Evolutionary conservation across 768 basidiomycete species (phyloP).

Genomic region (Naganishia antarctica): DNA sequence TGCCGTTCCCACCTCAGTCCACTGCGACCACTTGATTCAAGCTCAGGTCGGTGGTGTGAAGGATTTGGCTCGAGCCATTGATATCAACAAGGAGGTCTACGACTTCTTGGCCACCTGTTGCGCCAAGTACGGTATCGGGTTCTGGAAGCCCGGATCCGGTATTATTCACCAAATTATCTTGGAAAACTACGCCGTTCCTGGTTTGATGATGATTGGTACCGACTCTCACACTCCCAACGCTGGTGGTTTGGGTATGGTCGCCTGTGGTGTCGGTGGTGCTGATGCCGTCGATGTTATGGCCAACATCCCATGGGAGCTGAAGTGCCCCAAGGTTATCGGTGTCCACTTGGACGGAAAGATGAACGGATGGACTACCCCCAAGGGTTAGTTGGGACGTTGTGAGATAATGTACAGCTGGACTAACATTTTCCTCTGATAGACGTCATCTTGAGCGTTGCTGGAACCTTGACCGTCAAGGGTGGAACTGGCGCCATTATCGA

Average conservation of each 20-base stretch:
- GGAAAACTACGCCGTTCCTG: constrained; percentile 99
- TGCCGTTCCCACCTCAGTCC: constrained; percentile 95
- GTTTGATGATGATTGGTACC: constrained; percentile 98
- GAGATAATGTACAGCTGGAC: constrained; percentile 14
- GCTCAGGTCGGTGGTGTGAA: constrained; percentile 89
- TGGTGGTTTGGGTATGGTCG: constrained; percentile 98
- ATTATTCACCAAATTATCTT: constrained; percentile 99
- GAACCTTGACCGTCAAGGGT: constrained; percentile 98
- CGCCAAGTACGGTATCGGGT: constrained; percentile 98
- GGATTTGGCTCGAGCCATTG: constrained; percentile 85
- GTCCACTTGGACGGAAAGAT: constrained; percentile 94
- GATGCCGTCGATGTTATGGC: constrained; percentile 99
- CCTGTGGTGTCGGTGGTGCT: constrained; percentile 98
- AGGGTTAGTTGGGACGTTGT: constrained; percentile 58
- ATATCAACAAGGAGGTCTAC: constrained; percentile 97
- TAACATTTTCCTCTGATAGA: constrained; percentile 56
- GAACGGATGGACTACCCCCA: constrained; percentile 93
- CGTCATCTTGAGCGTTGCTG: constrained; percentile 97
- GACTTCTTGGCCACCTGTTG: constrained; percentile 97
- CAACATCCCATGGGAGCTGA: constrained; percentile 94
- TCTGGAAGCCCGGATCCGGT: constrained; percentile 98
- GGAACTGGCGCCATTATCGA: constrained; percentile 98
- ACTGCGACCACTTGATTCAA: constrained; percentile 98
- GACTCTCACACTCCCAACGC: constrained; percentile 99
- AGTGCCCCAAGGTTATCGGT: constrained; percentile 98